Percentiles rank a stretch among this genome's conserved stretches.
Conservation (phyloP, 2,329 filamentous ascomycete species). For the Thermoascus crustaceus region DNA sequence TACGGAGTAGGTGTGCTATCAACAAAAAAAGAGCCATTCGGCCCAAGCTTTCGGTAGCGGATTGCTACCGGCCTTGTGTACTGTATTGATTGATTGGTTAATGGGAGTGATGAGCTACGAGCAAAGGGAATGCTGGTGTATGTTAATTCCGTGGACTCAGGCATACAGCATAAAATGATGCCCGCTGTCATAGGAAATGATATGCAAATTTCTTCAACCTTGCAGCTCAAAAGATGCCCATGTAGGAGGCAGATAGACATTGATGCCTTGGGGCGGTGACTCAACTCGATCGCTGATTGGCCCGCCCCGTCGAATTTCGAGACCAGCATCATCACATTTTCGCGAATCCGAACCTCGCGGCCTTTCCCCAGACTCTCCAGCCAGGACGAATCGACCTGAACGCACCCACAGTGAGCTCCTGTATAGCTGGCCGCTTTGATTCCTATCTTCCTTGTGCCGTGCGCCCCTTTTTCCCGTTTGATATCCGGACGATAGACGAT, state of each 20-base stretch:
- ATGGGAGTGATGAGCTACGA: neutral
- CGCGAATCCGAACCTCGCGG: slow-evolving; percentile 16
- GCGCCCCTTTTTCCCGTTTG: neutral
- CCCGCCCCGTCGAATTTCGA: neutral
- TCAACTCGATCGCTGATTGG: slow-evolving; percentile 16
- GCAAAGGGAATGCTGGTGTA: neutral
- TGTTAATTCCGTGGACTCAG: no score
- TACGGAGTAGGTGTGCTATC: no score
- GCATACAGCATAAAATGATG: no score
- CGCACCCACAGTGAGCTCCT: slow-evolving; percentile 3
- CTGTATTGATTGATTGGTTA: slow-evolving; percentile 1
- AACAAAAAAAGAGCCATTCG: no score
- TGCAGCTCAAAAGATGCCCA: no score
- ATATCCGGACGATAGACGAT: neutral
- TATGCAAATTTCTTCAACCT: no score
- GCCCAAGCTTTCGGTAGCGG: no score
- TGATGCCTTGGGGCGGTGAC: slow-evolving; percentile 20
- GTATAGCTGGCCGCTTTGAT: slow-evolving; percentile 1
- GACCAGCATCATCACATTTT: slow-evolving; percentile 28
- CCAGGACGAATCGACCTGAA: slow-evolving; percentile 7
- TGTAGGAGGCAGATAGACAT: no score
- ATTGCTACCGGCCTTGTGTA: no score
- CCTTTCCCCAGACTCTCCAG: slow-evolving; percentile 10
- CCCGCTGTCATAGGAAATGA: no score
- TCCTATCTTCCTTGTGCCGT: no score